Percentiles rank a stretch among this genome's conserved stretches.
Evolutionary conservation across 192 early-diverging fungal species (phyloP).

Genomic region (Entomortierella parvispora): DNA sequence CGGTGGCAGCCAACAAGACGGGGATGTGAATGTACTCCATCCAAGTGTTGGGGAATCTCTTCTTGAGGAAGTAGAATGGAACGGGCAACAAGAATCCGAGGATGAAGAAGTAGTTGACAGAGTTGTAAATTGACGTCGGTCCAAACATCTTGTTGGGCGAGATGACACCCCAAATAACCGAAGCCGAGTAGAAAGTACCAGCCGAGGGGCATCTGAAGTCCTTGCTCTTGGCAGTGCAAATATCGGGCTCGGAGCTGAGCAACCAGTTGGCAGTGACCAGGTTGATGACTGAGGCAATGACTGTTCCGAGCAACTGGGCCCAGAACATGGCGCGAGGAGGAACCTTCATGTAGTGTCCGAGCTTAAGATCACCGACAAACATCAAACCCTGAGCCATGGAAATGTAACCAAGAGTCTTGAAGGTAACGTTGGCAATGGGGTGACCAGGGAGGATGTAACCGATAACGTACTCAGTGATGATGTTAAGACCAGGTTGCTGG

Average conservation of each 20-base stretch:
- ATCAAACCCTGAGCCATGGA: slow-evolving; percentile 80
- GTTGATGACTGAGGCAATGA: slow-evolving; percentile 67
- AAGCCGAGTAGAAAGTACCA: slow-evolving; percentile 70
- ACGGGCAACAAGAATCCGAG: slow-evolving; percentile 65
- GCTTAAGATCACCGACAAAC: slow-evolving; percentile 78
- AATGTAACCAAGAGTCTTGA: slow-evolving; percentile 67
- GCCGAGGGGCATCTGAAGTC: slow-evolving; percentile 60
- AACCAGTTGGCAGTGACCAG: slow-evolving; percentile 57
- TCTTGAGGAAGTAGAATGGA: slow-evolving; percentile 66
- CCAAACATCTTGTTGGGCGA: slow-evolving; percentile 73
- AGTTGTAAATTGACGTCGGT: slow-evolving; percentile 51
- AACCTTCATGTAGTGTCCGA: slow-evolving; percentile 57
- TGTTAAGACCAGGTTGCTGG: slow-evolving; percentile 62
- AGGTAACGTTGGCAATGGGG: slow-evolving; percentile 62
- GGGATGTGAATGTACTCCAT: slow-evolving; percentile 65
- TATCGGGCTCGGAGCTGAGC: slow-evolving; percentile 45
- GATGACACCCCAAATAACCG: slow-evolving; percentile 83
- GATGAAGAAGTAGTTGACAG: slow-evolving; percentile 60
- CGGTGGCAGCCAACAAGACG: slow-evolving; percentile 60
- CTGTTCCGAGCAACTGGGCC: slow-evolving; percentile 68
- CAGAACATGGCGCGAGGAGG: slow-evolving; percentile 62
- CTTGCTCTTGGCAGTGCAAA: slow-evolving; percentile 52
- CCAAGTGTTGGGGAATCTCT: slow-evolving; percentile 57
- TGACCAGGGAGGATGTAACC: slow-evolving; percentile 67
- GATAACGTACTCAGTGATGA: slow-evolving; percentile 69